Conservation (phyloP, 2,329 filamentous ascomycete genomes). For the Leptographium lundbergii region DNA sequence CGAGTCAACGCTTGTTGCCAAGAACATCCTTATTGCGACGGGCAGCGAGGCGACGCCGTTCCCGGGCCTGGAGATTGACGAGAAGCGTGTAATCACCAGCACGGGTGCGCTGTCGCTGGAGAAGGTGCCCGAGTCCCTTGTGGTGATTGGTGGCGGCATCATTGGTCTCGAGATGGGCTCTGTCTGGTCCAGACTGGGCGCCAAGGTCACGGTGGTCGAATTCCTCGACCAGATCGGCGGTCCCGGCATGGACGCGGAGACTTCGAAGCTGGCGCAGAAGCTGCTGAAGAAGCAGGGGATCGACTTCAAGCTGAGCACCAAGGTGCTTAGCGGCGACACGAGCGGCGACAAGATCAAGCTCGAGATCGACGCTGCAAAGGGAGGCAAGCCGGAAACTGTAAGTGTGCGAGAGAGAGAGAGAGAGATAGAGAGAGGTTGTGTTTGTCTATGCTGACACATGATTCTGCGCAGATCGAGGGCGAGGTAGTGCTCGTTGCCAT, state of each 20-base stretch:
- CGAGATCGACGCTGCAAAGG: conserved; percentile 83
- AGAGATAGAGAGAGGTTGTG: no score
- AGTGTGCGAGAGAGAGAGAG: conserved; percentile 19
- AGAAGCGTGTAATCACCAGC: conserved; percentile 94
- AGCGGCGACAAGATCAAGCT: conserved; percentile 68
- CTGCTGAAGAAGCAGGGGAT: conserved; percentile 91
- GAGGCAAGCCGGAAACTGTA: conserved; percentile 86
- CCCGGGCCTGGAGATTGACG: conserved; percentile 88
- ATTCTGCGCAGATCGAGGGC: conserved; percentile 57
- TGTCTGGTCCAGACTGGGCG: conserved; percentile 87
- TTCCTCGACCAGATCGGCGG: conserved; percentile 94
- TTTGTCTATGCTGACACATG: conserved; percentile 3
- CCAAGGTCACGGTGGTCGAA: conserved; percentile 95
- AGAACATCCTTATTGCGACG: conserved; percentile 98
- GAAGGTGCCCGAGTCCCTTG: conserved; percentile 89
- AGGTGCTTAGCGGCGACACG: conserved; percentile 78
- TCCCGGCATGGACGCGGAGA: conserved; percentile 91
- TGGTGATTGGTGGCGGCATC: conserved; percentile 96
- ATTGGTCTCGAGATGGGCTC: conserved; percentile 98
- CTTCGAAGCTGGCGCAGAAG: conserved; percentile 85
- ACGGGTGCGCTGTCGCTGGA: conserved; percentile 84
- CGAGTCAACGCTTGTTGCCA: conserved; percentile 73
- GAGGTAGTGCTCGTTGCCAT: conserved; percentile 96
- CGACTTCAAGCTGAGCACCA: conserved; percentile 96
- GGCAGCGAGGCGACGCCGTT: conserved; percentile 93